phyloP scores from a whole-genome alignment of 805 yeast species.

The Metschnikowia hibisci region DNA sequence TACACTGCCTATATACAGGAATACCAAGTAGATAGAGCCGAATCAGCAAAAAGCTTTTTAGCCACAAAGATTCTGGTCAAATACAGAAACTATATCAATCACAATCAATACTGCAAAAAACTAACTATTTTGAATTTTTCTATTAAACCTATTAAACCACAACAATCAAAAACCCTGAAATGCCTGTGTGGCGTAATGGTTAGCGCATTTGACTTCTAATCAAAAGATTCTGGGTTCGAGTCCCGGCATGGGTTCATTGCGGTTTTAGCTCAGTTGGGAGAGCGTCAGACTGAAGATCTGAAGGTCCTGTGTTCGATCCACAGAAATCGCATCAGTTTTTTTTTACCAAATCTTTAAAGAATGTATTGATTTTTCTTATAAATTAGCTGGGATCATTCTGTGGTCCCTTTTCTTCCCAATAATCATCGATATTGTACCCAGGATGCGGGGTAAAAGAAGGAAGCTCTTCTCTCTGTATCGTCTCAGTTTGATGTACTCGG shows the following conservation, averaged over 20 bases:
- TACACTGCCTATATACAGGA: too few species aligned
- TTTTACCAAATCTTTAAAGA: background rate
- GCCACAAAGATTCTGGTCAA: too few species aligned
- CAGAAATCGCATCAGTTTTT: slow-evolving; percentile 21
- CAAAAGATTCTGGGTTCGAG: slow-evolving; percentile 14
- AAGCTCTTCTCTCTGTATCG: slow-evolving; percentile 19
- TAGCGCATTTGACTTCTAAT: slow-evolving; percentile 9
- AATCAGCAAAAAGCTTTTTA: too few species aligned
- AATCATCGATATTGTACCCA: slow-evolving; percentile 44
- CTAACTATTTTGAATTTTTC: too few species aligned
- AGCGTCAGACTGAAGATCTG: slow-evolving; percentile 22
- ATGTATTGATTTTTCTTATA: background rate
- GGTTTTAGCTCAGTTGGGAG: slow-evolving; percentile 16
- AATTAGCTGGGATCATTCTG: too few species aligned
- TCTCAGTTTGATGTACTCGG: too few species aligned
- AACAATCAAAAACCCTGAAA: background rate
- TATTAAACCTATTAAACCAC: too few species aligned
- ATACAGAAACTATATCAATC: too few species aligned
- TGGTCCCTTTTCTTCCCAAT: slow-evolving; percentile 38
- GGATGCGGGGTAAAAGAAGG: slow-evolving; percentile 46
- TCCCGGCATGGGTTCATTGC: slow-evolving; percentile 17
- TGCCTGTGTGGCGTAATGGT: slow-evolving; percentile 21
- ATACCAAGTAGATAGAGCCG: too few species aligned
- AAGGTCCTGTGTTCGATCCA: slow-evolving; percentile 20
- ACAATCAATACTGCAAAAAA: too few species aligned